Evolutionary conservation across 1,284 basidiomycete species (phyloP).

Genomic region (Boletus sp.): DNA sequence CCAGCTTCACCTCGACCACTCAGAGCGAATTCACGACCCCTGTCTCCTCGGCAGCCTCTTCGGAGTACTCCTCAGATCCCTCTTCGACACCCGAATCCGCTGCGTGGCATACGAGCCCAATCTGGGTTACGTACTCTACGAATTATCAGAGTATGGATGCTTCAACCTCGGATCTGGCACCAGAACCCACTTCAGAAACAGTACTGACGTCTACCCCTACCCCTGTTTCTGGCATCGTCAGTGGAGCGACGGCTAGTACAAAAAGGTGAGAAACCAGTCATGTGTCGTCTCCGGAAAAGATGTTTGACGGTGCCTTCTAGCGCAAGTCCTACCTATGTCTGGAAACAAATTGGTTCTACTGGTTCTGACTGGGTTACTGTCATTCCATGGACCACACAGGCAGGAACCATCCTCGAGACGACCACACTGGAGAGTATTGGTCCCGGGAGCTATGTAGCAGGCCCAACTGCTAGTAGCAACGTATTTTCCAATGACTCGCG

Average conservation of each 20-base stretch:
- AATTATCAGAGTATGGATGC: background rate
- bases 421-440: background rate
- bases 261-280: conserved; percentile 12
- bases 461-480: conserved; percentile 4
- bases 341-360: conserved; percentile 2
- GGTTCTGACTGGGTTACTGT: background rate
- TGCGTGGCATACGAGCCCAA: background rate
- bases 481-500: background rate
- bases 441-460: background rate
- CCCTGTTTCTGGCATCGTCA: background rate
- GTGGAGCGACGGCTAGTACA: background rate
- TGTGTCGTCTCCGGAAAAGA: background rate
- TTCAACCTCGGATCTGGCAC: background rate
- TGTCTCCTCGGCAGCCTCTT: background rate
- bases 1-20: background rate
- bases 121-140: background rate
- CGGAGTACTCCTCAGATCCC: background rate
- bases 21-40: background rate
- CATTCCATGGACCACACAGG: background rate
- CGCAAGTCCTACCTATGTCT: background rate
- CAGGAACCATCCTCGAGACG: conserved; percentile 1
- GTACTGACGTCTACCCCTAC: background rate
- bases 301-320: background rate
- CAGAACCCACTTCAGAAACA: background rate
- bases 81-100: background rate